A percentile compares a stretch with the other conserved stretches of the same genome.
These are phyloP conservation scores for Dactylellina haptotyla DNA, from an alignment of 2,329 filamentous ascomycete genomes.

Conservation along the genomic window DNA sequence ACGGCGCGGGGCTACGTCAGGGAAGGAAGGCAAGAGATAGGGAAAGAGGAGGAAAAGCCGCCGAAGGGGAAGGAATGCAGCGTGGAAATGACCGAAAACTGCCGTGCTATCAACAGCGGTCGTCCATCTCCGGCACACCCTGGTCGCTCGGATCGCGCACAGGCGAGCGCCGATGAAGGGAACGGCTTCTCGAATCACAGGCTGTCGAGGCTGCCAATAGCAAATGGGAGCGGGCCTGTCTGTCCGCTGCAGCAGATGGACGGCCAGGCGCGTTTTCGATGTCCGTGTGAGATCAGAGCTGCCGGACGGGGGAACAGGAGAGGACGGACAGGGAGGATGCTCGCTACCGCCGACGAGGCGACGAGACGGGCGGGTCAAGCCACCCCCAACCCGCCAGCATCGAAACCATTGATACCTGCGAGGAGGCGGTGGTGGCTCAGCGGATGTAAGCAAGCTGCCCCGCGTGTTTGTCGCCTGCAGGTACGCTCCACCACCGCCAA, in stretches of 20 bases:
- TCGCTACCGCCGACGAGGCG: not conserved
- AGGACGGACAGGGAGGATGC: too few species aligned
- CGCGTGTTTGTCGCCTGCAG: slow-evolving; percentile 10
- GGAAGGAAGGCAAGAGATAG: slow-evolving; percentile 31
- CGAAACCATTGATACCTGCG: too few species aligned
- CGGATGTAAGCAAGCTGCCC: not conserved
- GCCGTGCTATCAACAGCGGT: slow-evolving; percentile 14
- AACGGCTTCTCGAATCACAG: not conserved
- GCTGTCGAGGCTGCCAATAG: not conserved
- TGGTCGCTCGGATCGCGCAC: slow-evolving; percentile 22
- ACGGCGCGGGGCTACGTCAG: slow-evolving; percentile 18
- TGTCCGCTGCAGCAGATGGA: not conserved
- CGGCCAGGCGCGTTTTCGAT: too few species aligned
- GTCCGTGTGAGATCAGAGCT: not conserved
- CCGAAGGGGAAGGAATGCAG: not conserved
- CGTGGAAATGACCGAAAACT: slow-evolving; percentile 34
- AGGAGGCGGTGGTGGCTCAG: too few species aligned
- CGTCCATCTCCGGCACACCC: slow-evolving; percentile 39
- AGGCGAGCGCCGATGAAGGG: slow-evolving; percentile 46
- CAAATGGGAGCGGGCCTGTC: not conserved
- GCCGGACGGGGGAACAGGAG: too few species aligned
- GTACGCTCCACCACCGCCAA: not conserved
- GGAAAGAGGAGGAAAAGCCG: slow-evolving; percentile 11
- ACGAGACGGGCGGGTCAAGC: not conserved
- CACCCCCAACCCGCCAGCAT: not conserved